These are phyloP conservation scores for Verticillium tricorpus DNA, from an alignment of 2,329 filamentous ascomycete genomes.

Conservation along the genomic window DNA sequence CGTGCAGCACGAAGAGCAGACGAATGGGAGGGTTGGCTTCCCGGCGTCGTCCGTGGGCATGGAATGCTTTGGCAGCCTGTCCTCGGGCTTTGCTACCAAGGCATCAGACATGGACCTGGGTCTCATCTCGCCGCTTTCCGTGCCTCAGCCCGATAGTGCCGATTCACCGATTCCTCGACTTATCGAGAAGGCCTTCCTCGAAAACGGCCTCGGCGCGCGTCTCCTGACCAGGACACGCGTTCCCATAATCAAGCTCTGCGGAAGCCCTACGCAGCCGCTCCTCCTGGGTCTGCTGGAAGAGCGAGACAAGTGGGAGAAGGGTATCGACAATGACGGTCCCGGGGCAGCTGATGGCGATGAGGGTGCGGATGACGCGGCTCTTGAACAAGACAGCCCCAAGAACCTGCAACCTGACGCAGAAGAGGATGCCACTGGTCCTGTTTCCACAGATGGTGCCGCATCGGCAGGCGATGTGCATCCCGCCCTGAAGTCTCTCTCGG, in stretches of 20 bases:
- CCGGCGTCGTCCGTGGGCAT: constrained; percentile 56
- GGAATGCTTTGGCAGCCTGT: constrained; percentile 76
- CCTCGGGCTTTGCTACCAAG: constrained; percentile 80
- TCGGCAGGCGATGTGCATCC: neutral
- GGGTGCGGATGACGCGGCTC: constrained; percentile 7
- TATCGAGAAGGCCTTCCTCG: constrained; percentile 69
- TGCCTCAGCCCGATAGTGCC: constrained; percentile 45
- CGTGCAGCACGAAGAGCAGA: constrained; percentile 41
- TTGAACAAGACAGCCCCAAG: constrained; percentile 7
- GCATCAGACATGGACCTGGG: constrained; percentile 90
- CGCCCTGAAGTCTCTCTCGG: constrained; percentile 15
- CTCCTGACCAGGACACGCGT: constrained; percentile 75
- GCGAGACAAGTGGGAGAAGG: constrained; percentile 67
- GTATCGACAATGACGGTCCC: constrained; percentile 34
- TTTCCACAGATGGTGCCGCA: neutral
- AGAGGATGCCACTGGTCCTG: neutral
- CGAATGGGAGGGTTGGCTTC: constrained; percentile 29
- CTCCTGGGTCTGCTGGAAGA: constrained; percentile 58
- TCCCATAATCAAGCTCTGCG: constrained; percentile 83
- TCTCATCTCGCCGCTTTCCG: constrained; percentile 62
- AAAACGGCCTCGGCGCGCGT: constrained; percentile 68
- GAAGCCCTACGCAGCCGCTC: constrained; percentile 60
- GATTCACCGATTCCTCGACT: constrained; percentile 65
- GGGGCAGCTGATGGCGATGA: constrained; percentile 26
- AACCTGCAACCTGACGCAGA: neutral